Percentiles rank a stretch among this genome's conserved stretches.
Conservation (phyloP, 441 rosid species). For the Eruca vesicaria region DNA sequence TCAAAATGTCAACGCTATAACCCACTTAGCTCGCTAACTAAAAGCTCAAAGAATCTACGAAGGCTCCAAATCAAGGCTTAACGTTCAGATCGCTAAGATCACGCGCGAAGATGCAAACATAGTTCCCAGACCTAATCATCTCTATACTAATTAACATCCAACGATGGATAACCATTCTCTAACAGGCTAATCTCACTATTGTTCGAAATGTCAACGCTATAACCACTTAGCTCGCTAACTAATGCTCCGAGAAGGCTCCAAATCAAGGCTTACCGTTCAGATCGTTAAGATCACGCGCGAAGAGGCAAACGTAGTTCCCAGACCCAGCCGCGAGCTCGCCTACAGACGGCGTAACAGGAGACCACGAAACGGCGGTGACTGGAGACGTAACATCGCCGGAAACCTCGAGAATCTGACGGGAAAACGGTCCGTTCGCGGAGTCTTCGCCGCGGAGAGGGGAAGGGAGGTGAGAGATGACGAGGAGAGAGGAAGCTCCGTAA, state of each 20-base stretch:
- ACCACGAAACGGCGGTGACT: conserved; percentile 77
- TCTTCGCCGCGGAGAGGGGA: conserved; percentile 74
- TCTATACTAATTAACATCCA: not conserved
- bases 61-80: conserved; percentile 9
- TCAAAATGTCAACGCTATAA: not conserved
- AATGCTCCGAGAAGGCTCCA: not conserved
- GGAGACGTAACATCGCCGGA: conserved; percentile 45
- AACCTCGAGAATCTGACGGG: conserved; percentile 81
- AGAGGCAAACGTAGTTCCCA: conserved; percentile 52
- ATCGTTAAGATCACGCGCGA: conserved; percentile 43
- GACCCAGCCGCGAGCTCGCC: conserved; percentile 90
- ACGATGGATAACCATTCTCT: not conserved
- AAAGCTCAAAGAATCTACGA: not conserved
- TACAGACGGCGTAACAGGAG: conserved; percentile 63
- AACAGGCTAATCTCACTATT: not conserved
- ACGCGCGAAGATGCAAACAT: conserved; percentile 49
- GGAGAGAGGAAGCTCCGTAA: conserved; percentile 88
- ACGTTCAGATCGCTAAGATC: conserved; percentile 43
- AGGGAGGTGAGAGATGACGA: conserved; percentile 88
- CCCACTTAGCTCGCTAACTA: not conserved
- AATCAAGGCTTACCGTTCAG: conserved; percentile 36
- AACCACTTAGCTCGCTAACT: not conserved
- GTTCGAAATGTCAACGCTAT: not conserved
- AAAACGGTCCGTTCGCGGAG: conserved; percentile 55
- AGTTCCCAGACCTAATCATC: conserved; percentile 61